Base-by-base conservation (phyloP, 306 rosid genomes). In the Vicia villosa region DNA sequence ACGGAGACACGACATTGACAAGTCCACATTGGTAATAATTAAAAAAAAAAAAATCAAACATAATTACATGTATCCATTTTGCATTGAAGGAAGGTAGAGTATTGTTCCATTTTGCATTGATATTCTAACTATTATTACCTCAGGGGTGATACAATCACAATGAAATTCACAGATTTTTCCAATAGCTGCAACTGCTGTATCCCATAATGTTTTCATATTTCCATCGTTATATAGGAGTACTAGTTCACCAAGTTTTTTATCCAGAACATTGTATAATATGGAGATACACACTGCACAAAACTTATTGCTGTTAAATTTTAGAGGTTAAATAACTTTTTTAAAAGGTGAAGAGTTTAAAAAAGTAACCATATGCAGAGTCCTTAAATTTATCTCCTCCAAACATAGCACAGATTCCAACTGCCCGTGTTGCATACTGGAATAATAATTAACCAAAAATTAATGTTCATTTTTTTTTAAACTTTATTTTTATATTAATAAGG, bases 81-180 rank as follows among this genome's bases (percentile, higher is more conserved):
- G 34, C 34, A 30, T 30, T 30, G 34, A 30, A 26, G 30, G 30
- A 26, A 30, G 34, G 34, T 30, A 30, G 34, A 30, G 34, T 7
- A 30, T 0, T 30, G 5, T 30, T 30, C 6, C 6, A 4, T 30
- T 30, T 30, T 4, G 34, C 21, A 17, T 47, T 16, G 55, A n/a
- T 8, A 47, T 47, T 8, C 16, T 19, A 21, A 19, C 20, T 2
- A 21, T 10, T 52, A 52, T 46, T 65, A 78, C 82, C 78, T 14
- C 4, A 28, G 69, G 42, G 38, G 50, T 13, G 14, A 78, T 66
- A 50, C 7, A 26, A 26, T 17, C 74, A 66, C 51, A 65, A 1
- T 68, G 55, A 61, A 24, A 72, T 19, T 72, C 69, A 59, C 59
- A 72, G 38, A 78, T 66, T 66, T 66, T 78, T 22, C 82, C 82